Percentiles rank a stretch among this genome's conserved stretches.
Evolutionary conservation across 306 rosid genomes (phyloP).

Genomic region (Biancaea sappan): DNA sequence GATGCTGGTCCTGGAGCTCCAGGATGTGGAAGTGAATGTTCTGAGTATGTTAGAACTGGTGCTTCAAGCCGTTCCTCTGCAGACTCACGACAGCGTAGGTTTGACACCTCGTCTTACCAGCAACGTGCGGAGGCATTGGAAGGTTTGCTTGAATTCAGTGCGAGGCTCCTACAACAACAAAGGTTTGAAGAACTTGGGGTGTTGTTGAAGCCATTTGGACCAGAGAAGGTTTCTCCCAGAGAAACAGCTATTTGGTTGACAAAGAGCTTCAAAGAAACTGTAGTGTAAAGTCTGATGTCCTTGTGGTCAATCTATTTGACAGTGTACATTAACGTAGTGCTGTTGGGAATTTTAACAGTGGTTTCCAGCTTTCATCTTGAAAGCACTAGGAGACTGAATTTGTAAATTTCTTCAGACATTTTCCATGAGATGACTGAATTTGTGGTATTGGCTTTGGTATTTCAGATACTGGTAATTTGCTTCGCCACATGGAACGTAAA

Average conservation of each 20-base stretch:
- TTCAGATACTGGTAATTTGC: background rate
- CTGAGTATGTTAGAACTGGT: conserved; percentile 63
- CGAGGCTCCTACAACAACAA: conserved; percentile 71
- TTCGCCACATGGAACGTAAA: background rate
- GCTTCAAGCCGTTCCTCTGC: conserved; percentile 76
- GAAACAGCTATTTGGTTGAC: conserved; percentile 99
- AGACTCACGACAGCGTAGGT: conserved; percentile 51
- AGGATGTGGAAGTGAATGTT: conserved; percentile 40
- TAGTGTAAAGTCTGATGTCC: conserved; percentile 28
- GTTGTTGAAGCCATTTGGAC: conserved; percentile 91
- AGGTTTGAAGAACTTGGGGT: conserved; percentile 93
- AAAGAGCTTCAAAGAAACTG: conserved; percentile 81
- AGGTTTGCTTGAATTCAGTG: conserved; percentile 97
- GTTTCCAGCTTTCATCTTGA: conserved; percentile 5
- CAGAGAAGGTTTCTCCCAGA: conserved; percentile 90
- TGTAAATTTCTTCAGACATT: background rate
- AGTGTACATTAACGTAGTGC: conserved; percentile 33
- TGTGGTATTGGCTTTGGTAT: background rate
- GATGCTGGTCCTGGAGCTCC: conserved; percentile 49
- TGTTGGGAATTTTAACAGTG: conserved; percentile 29
- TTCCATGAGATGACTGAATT: conserved; percentile 8
- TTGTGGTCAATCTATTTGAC: background rate
- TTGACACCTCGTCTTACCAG: conserved; percentile 78
- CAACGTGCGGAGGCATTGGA: conserved; percentile 98
- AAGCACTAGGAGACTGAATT: background rate